Evolutionary conservation across 495 filamentous ascomycete species (phyloP).

Genomic region (Arthonia radiata): DNA sequence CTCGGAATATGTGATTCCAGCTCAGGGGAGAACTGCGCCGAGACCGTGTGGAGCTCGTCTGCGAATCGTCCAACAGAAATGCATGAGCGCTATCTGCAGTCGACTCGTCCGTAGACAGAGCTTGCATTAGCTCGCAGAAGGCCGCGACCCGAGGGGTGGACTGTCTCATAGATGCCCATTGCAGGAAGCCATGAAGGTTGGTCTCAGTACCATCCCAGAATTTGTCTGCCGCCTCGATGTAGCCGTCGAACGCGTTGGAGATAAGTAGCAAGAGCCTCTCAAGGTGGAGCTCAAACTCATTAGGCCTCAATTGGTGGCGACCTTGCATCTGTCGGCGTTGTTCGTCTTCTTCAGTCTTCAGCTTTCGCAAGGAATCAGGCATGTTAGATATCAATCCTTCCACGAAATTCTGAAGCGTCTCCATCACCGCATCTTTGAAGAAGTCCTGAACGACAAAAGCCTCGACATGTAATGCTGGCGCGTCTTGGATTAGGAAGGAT

Average conservation of each 20-base stretch:
- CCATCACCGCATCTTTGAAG: slow-evolving; percentile 46
- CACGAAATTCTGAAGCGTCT: slow-evolving; percentile 61
- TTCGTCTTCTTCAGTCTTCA: slow-evolving; percentile 76
- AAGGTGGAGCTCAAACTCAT: slow-evolving; percentile 55
- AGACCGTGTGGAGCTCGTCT: slow-evolving; percentile 45
- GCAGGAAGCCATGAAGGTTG: slow-evolving; percentile 76
- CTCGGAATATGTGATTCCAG: slow-evolving; percentile 80
- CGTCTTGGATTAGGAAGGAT: slow-evolving; percentile 51
- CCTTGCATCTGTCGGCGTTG: slow-evolving; percentile 30
- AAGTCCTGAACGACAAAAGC: slow-evolving; percentile 30
- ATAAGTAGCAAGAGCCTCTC: slow-evolving; percentile 84
- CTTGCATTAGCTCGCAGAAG: slow-evolving; percentile 83
- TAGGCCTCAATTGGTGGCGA: slow-evolving; percentile 25
- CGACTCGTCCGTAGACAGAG: slow-evolving; percentile 54
- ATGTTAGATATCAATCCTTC: slow-evolving; percentile 84
- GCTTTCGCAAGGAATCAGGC: slow-evolving; percentile 65
- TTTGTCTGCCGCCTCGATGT: slow-evolving; percentile 53
- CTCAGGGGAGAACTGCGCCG: slow-evolving; percentile 57
- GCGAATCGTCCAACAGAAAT: slow-evolving; percentile 72
- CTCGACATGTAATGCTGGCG: slow-evolving; percentile 37
- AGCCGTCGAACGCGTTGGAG: slow-evolving; percentile 67
- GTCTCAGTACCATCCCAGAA: slow-evolving; percentile 81
- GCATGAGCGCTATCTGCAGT: slow-evolving; percentile 60
- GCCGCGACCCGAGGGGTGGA: slow-evolving; percentile 82
- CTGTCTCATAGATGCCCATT: slow-evolving; percentile 80